Evolutionary conservation across 306 rosid genomes (phyloP).

Genomic region (Notholithocarpus densiflorus): DNA sequence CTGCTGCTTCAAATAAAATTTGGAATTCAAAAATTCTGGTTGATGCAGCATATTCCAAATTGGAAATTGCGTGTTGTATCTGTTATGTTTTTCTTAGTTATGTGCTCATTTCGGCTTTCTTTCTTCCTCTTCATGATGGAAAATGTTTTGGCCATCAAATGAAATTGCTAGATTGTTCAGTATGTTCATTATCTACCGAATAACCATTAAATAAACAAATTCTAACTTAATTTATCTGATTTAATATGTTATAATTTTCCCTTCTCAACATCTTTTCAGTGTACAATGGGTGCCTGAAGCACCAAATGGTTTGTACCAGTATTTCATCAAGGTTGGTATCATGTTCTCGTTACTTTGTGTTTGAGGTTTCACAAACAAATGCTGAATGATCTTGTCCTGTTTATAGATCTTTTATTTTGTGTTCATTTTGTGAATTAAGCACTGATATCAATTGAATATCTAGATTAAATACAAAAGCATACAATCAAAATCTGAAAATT

Average conservation of each 20-base stretch:
- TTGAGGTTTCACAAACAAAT: constrained; percentile 4
- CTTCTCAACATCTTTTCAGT: constrained; percentile 45
- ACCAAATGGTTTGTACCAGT: constrained; percentile 67
- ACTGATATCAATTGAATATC: background rate
- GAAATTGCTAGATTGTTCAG: background rate
- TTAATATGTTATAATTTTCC: background rate
- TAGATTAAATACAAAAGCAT: background rate
- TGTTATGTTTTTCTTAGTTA: background rate
- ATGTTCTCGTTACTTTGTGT: constrained; percentile 4
- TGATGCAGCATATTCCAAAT: background rate
- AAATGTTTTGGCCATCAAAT: background rate
- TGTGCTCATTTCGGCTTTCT: background rate
- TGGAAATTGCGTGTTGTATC: background rate
- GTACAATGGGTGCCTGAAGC: constrained; percentile 67
- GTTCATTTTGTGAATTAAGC: background rate
- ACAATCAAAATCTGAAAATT: background rate
- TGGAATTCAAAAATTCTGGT: background rate
- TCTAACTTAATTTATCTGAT: background rate
- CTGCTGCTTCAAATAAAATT: background rate
- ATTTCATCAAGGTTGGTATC: constrained; percentile 80
- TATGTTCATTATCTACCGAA: background rate
- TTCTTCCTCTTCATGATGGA: background rate
- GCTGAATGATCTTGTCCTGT: constrained; percentile 3
- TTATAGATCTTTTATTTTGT: background rate
- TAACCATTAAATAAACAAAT: background rate